Conservation (phyloP, 1,284 basidiomycete species). For the Sporisorium exsertum region DNA sequence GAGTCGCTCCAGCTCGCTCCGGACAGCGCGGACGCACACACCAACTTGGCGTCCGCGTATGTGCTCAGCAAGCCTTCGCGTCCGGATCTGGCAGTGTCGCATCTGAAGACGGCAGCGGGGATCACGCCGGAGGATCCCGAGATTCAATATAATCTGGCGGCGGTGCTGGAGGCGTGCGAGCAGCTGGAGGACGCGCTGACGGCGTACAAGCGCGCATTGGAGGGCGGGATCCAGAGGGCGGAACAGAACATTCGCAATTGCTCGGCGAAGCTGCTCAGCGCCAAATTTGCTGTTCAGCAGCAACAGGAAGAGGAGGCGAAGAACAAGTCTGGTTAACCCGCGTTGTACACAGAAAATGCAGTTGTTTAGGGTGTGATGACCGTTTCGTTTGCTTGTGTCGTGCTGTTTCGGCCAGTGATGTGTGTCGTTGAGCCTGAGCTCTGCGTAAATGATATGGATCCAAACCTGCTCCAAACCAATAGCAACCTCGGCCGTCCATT, state of each 20-base stretch:
- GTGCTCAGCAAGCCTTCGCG: constrained; percentile 85
- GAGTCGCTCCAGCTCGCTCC: constrained; percentile 76
- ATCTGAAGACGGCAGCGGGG: constrained; percentile 80
- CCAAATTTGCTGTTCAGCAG: constrained; percentile 42
- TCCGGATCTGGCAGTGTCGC: constrained; percentile 86
- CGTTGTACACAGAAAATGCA: no score
- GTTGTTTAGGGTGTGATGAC: no score
- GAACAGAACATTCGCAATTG: constrained; percentile 86
- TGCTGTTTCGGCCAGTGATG: no score
- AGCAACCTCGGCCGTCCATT: no score
- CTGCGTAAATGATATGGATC: no score
- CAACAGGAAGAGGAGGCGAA: constrained; percentile 23
- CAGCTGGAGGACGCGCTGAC: constrained; percentile 82
- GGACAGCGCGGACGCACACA: constrained; percentile 88
- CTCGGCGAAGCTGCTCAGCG: constrained; percentile 73
- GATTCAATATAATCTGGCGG: constrained; percentile 92
- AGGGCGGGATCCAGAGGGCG: constrained; percentile 79
- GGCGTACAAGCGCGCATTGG: constrained; percentile 82
- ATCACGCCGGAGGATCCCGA: constrained; percentile 92
- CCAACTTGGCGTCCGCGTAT: constrained; percentile 93
- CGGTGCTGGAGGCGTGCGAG: constrained; percentile 88
- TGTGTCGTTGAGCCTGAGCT: no score
- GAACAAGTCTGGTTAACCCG: background rate
- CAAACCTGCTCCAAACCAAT: no score
- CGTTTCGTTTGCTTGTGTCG: no score